phyloP scores from a whole-genome alignment of 495 filamentous ascomycete species.

The Clohesyomyces aquaticus region DNA sequence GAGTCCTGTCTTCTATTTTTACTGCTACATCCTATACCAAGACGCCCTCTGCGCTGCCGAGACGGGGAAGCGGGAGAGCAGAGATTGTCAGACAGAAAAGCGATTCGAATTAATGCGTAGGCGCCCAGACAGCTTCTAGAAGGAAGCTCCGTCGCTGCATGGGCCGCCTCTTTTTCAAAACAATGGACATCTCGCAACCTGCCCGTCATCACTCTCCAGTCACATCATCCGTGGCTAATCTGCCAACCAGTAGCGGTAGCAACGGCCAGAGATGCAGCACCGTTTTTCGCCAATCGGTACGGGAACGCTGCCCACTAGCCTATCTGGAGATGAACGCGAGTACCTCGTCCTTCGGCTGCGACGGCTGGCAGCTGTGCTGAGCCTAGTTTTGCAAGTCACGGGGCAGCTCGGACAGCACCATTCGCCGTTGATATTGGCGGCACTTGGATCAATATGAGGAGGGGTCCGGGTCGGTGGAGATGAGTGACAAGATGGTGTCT shows the following conservation, averaged over 20 bases:
- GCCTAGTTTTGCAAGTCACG: conserved; percentile 17
- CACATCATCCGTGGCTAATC: conserved; percentile 31
- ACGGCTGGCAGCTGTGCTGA: conserved; percentile 21
- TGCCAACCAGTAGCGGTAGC: conserved; percentile 28
- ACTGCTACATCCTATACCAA: conserved; percentile 13
- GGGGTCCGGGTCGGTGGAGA: conserved; percentile 17
- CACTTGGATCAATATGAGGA: conserved; percentile 5
- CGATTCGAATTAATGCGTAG: conserved; percentile 32
- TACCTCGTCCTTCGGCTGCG: conserved; percentile 1
- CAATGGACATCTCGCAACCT: background rate
- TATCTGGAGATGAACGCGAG: conserved; percentile 4
- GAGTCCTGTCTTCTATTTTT: conserved; percentile 16
- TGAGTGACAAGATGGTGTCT: conserved; percentile 22
- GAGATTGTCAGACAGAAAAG: conserved; percentile 36
- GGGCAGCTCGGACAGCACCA: conserved; percentile 9
- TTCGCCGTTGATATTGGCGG: conserved; percentile 32
- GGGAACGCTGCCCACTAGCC: conserved; percentile 10
- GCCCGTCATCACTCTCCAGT: background rate
- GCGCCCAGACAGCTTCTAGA: conserved; percentile 30
- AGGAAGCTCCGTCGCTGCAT: conserved; percentile 2
- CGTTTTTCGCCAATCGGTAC: conserved; percentile 42
- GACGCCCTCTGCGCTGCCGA: conserved; percentile 18
- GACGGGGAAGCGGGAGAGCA: conserved; percentile 34
- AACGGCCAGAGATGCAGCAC: conserved; percentile 32
- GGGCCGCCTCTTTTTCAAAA: conserved; percentile 22